Evolutionary conservation across 768 basidiomycete genomes (phyloP).

Genomic region (Lactarius vividus): DNA sequence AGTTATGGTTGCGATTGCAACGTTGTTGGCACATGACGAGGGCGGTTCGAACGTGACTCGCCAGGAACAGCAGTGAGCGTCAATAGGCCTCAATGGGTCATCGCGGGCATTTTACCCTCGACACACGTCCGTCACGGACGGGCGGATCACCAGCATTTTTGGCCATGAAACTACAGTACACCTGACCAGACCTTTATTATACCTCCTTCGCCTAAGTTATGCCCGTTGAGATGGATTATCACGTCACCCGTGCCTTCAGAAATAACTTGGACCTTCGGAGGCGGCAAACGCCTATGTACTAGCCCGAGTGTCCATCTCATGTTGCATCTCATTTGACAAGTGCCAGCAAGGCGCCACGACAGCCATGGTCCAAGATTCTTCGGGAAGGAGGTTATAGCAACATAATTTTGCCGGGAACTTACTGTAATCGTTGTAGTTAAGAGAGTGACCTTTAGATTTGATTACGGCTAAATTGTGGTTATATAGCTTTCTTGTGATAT

Average conservation of each 20-base stretch:
- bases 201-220: too few species aligned
- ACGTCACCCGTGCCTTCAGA: not conserved
- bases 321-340: too few species aligned
- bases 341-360: not conserved
- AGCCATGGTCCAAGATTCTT: too few species aligned
- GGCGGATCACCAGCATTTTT: conserved; percentile 9
- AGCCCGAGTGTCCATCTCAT: not conserved
- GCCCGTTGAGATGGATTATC: too few species aligned
- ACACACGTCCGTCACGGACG: not conserved
- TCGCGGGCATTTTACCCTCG: not conserved
- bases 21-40: conserved; percentile 1
- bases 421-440: too few species aligned
- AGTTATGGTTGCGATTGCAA: not conserved
- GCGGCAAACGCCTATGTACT: too few species aligned
- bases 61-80: not conserved
- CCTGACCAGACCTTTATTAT: conserved; percentile 6
- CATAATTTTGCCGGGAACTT: too few species aligned
- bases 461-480: too few species aligned
- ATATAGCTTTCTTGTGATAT: too few species aligned
- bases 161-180: not conserved
- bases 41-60: not conserved
- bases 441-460: too few species aligned
- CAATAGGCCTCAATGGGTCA: not conserved
- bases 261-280: too few species aligned
- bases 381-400: too few species aligned